Evolutionary conservation across 2,329 filamentous ascomycete species (phyloP).

Genomic region (Chaetomiaceae sp.): DNA sequence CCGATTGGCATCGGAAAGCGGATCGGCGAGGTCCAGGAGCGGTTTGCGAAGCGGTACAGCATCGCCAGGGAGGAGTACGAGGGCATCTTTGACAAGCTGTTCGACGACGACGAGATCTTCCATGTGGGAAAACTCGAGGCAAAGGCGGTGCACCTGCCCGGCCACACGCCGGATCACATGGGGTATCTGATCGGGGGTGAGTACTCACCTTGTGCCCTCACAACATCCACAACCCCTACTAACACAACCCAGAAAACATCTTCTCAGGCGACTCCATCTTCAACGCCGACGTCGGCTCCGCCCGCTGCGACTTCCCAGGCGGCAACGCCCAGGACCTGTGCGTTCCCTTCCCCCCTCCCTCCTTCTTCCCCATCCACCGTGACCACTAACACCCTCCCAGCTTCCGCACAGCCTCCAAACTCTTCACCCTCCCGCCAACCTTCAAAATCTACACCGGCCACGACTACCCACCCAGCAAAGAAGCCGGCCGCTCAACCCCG

Average conservation of each 20-base stretch:
- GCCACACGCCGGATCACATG: slow-evolving; percentile 57
- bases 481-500: slow-evolving; percentile 27
- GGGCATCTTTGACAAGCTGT: slow-evolving; percentile 48
- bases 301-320: slow-evolving; percentile 52
- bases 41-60: slow-evolving; percentile 47
- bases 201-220: neutral
- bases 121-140: slow-evolving; percentile 44
- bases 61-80: slow-evolving; percentile 41
- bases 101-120: slow-evolving; percentile 51
- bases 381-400: slow-evolving; percentile 1
- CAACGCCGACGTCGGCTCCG: slow-evolving; percentile 48
- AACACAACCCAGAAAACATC: slow-evolving; percentile 35
- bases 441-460: slow-evolving; percentile 51
- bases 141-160: slow-evolving; percentile 51
- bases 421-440: slow-evolving; percentile 41
- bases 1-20: slow-evolving; percentile 51
- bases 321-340: slow-evolving; percentile 41
- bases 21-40: slow-evolving; percentile 47
- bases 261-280: slow-evolving; percentile 54
- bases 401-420: slow-evolving; percentile 39
- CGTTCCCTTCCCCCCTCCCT: neutral
- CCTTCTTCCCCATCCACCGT: neutral
- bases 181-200: slow-evolving; percentile 52
- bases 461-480: slow-evolving; percentile 48
- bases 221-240: neutral